Evolutionary conservation across 106 monocot genomes (phyloP), one percentile per base, ranked within the genome.

Genomic region (Dendrobium catenatum): DNA sequence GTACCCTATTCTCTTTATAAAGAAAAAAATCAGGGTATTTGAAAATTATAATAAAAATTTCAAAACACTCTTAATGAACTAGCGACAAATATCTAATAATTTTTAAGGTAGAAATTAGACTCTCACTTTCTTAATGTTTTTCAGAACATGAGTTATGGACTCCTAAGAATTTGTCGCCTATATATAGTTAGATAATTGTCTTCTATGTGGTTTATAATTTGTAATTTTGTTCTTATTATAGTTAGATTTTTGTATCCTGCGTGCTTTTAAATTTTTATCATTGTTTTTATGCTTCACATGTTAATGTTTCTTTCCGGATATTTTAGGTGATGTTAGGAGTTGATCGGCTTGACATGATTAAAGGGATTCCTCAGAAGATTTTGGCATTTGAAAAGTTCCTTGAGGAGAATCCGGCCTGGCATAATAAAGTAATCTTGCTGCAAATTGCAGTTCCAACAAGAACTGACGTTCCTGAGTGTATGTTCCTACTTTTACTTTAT

Each of bases 381-480:
- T 90, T 95, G 76, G 95, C 95, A 70, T 95, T 95, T 84, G 95
- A 95, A 77, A 95, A 95, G 84, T 95, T 95, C 66, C 89, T 95
- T 13, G 95, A 95, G 82, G 95, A 95, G 86, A 95, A 93, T 84
- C 43, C 91, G 16, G 13, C 41, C 4, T 93, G 95, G 95, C 85
- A 85, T 72, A 93, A 93, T 82, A 95, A 89, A 89, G 93, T 95
- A 18, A 93, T 96, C 47, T 77, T 96, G 84, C 55, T 96, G 43
- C 96, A 96, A 81, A 96, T 96, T 88, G 96, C 96, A 48, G 93
- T 96, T 41, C 96, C 96, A 33, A 96, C 96, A 70, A 86, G 96
- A 84, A 96, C 96, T 42, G 96, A 96, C 82, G 96, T 96, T 54
- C 96, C 91, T 40, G 96, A 96, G 68, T 96, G 96, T 96, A 90